These are phyloP conservation scores for Fragilariopsis cylindrus DNA, from an alignment of 108 stramenopile species.

Conservation along the genomic window DNA sequence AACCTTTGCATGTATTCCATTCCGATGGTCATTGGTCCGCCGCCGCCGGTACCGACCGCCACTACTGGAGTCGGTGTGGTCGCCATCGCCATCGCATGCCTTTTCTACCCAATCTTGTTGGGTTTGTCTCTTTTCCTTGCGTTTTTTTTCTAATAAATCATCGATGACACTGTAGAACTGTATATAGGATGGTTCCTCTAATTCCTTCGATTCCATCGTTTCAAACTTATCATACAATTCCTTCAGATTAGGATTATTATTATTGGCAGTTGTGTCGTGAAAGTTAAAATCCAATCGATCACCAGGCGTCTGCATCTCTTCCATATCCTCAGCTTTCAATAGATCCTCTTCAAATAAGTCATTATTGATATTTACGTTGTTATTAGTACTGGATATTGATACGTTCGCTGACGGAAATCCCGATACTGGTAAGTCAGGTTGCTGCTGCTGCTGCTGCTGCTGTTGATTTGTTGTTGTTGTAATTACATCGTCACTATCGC, in stretches of 20 bases:
- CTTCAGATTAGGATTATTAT: background rate
- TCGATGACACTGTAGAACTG: slow-evolving; percentile 31
- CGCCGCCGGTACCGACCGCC: background rate
- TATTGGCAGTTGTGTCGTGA: background rate
- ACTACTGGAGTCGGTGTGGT: background rate
- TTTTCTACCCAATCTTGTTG: background rate
- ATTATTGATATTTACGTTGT: background rate
- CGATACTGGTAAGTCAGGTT: background rate
- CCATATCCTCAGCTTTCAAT: slow-evolving; percentile 19
- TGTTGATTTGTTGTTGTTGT: background rate
- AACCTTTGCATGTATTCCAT: background rate
- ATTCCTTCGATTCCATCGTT: background rate
- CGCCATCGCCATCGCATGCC: background rate
- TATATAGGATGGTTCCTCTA: background rate
- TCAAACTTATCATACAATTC: slow-evolving; percentile 5
- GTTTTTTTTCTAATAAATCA: slow-evolving; percentile 25
- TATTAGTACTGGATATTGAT: background rate
- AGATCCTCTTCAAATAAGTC: slow-evolving; percentile 5
- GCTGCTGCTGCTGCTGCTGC: background rate
- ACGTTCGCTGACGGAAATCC: background rate
- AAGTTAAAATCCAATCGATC: background rate
- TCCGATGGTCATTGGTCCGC: background rate
- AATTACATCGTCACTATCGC: too few relatives aligned
- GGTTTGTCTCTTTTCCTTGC: background rate
- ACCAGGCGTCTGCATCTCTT: slow-evolving; percentile 6